Conservation (phyloP, 306 rosid genomes). For the Macrotyloma uniflorum region DNA sequence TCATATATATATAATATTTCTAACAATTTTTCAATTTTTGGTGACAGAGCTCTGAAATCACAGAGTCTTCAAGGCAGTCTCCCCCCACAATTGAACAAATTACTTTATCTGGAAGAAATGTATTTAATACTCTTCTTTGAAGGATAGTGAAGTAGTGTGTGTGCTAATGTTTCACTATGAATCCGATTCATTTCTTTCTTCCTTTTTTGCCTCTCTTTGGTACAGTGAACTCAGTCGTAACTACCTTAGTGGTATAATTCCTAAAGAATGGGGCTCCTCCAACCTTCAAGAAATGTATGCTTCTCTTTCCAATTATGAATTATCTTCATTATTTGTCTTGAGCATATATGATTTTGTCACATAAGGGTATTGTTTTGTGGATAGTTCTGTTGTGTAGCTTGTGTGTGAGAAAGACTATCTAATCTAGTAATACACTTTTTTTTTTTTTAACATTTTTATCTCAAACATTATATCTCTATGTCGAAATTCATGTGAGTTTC, state of each 20-base stretch:
- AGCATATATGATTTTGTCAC: neutral
- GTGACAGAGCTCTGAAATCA: constrained; percentile 37
- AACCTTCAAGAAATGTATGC: neutral
- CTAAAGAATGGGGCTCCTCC: constrained; percentile 51
- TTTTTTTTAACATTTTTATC: neutral
- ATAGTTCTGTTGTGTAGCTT: neutral
- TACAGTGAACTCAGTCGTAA: constrained; percentile 52
- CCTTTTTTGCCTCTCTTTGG: neutral
- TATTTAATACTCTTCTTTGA: constrained; percentile 22
- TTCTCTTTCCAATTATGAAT: neutral
- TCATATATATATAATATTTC: neutral
- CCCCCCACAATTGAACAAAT: constrained; percentile 41
- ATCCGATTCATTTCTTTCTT: neutral
- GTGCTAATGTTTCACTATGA: neutral
- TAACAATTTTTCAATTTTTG: neutral
- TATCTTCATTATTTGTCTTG: neutral
- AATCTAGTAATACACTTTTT: neutral
- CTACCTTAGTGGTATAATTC: constrained; percentile 53
- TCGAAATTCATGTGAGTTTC: neutral
- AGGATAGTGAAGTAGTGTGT: neutral
- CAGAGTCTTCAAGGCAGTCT: constrained; percentile 52
- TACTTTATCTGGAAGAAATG: constrained; percentile 50
- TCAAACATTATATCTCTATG: neutral
- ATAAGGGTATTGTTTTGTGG: neutral
- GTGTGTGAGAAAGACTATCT: neutral